Conservation (phyloP, 164 flowering plant genomes). For the Brasenia schreberi region DNA sequence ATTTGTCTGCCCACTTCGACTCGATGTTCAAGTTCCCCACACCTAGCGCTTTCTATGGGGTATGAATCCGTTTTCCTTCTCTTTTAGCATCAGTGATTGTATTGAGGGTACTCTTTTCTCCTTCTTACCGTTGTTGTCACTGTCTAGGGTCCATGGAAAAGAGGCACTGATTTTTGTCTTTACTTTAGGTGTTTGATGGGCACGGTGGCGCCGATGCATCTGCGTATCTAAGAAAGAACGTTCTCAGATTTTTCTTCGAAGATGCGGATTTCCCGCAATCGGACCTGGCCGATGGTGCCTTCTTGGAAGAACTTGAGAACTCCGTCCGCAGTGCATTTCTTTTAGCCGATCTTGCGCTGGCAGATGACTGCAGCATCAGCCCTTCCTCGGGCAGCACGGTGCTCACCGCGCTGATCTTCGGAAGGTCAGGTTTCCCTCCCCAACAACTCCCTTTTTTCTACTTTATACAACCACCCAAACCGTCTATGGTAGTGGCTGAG, state of each 20-base stretch:
- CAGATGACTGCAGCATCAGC: conserved; percentile 51
- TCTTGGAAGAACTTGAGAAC: conserved; percentile 38
- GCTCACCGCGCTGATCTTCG: conserved; percentile 62
- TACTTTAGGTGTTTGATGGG: conserved; percentile 73
- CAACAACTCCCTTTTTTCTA: neutral
- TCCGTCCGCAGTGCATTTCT: conserved; percentile 54
- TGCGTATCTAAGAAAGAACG: conserved; percentile 54
- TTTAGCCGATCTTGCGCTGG: conserved; percentile 62
- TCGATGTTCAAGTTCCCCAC: conserved; percentile 28
- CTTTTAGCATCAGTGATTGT: too few species aligned
- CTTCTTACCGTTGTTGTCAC: too few species aligned
- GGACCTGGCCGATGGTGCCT: conserved; percentile 31
- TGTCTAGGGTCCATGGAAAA: too few species aligned
- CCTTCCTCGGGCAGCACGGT: conserved; percentile 82
- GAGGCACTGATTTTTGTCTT: too few species aligned
- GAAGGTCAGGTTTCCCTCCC: conserved; percentile 29
- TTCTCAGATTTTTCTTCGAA: conserved; percentile 50
- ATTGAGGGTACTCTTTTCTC: neutral
- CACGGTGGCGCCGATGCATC: conserved; percentile 97
- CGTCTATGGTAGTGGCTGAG: too few species aligned
- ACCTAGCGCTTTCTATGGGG: conserved; percentile 77
- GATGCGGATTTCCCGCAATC: conserved; percentile 48
- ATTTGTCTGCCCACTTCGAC: conserved; percentile 45
- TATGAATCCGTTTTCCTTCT: conserved; percentile 6
- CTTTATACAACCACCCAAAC: too few species aligned